Base-by-base conservation (phyloP, 2,329 filamentous ascomycete genomes). In the Monascus ruber region DNA sequence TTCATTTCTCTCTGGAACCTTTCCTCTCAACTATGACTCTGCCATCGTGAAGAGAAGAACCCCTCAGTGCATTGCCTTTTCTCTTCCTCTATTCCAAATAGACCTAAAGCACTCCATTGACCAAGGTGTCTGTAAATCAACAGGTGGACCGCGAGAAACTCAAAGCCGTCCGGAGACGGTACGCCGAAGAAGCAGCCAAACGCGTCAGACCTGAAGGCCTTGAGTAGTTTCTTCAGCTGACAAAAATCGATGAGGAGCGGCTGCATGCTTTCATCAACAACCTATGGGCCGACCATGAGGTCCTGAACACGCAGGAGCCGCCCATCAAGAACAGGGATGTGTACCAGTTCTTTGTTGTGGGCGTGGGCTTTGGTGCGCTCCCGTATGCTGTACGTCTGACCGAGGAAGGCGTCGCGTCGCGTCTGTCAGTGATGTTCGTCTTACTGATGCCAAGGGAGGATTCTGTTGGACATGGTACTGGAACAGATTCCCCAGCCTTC, bases 391-490 rank as follows among this genome's bases (percentile, higher is more conserved):
- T 44, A 5, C 42, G 37, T 8, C 39, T 47, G 33, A 24, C 40
- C 7, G 4, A 42, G n/a, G 24, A 31, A n/a, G n/a, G n/a, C n/a
- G n/a, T n/a, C n/a, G 5, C 31, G 40, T 2, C 31, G 41, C 24
- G 25, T 26, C 6, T 42, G 37, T 6, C 41, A 51, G 6, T 4
- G 58, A 67, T 35, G 59, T 70, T 24, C 44, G 56, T 10, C 59
- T 70, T 29, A 48, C 69, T 6, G 68, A 71, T 35, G 58, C 56
- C 24, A 66, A 65, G 5, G 65, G 64, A 4, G 66, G 65, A 4
- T 71, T 70, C 48, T 68, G 69, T 4, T 68, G 69, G 0, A 69
- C 65, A 2, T 71, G 67, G 56, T 71, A 68, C 46, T 70, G 64
- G 63, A 70, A 71, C 35, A 55, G 62, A 6, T 71, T 71, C 40